phyloP scores from a whole-genome alignment of 768 basidiomycete genomes.

The Terana coerulea region DNA sequence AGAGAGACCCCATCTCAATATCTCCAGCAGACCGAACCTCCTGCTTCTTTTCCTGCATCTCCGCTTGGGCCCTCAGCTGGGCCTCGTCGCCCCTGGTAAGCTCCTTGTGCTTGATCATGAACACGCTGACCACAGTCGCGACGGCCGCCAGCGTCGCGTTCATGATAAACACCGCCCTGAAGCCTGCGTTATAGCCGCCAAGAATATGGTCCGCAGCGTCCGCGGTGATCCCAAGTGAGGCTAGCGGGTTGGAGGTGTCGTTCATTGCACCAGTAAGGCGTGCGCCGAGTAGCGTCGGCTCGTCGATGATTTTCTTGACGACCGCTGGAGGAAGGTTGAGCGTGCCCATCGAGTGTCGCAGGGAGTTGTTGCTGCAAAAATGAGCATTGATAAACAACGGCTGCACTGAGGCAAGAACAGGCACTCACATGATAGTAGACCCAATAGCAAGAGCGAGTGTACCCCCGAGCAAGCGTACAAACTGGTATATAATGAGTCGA shows the following conservation, averaged over 20 bases:
- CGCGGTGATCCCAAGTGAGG: conserved; percentile 31
- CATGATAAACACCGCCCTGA: conserved; percentile 56
- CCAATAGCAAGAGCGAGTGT: conserved; percentile 63
- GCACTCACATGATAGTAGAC: conserved; percentile 49
- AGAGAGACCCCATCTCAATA: conserved; percentile 3
- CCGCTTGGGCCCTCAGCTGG: conserved; percentile 39
- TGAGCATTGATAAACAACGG: not conserved
- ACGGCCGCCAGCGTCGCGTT: conserved; percentile 51
- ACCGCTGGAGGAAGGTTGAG: conserved; percentile 34
- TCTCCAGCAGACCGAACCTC: not conserved
- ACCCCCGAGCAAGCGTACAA: conserved; percentile 67
- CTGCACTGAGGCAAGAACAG: not conserved
- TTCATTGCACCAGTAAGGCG: conserved; percentile 21
- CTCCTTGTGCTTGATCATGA: conserved; percentile 61
- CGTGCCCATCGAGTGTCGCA: conserved; percentile 36
- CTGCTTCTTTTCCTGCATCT: conserved; percentile 14
- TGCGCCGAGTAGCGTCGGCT: conserved; percentile 38
- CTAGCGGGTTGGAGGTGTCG: conserved; percentile 15
- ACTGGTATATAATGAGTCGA: conserved; percentile 33
- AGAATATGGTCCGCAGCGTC: conserved; percentile 40
- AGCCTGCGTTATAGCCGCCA: conserved; percentile 52
- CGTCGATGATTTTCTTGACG: conserved; percentile 44
- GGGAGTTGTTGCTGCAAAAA: conserved; percentile 40
- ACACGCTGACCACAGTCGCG: conserved; percentile 50
- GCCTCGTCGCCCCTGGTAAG: conserved; percentile 56